Percentiles rank a stretch among this genome's conserved stretches.
Evolutionary conservation across 2,329 filamentous ascomycete genomes (phyloP).

Genomic region (Colletotrichum filicis): DNA sequence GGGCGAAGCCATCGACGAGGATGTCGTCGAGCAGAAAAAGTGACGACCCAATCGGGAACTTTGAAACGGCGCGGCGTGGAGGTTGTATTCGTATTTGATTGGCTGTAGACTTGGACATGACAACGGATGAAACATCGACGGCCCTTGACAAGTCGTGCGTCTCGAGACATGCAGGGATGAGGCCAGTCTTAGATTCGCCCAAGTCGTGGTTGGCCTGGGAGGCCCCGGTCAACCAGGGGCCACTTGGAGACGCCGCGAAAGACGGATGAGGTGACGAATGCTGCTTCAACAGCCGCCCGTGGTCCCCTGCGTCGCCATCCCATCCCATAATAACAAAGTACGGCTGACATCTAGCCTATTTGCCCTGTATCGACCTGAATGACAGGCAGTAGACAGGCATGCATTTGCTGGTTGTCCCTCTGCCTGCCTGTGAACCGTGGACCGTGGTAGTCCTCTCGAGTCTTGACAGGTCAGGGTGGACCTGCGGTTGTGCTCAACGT

Average conservation of each 20-base stretch:
- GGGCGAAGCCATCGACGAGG: neutral
- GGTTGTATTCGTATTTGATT: conserved; percentile 6
- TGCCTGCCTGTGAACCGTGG: neutral
- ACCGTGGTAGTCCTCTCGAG: neutral
- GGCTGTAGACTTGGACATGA: neutral
- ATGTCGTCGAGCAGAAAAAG: neutral
- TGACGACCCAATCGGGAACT: conserved; percentile 20
- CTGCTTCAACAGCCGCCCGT: conserved; percentile 5
- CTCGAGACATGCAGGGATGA: conserved; percentile 17
- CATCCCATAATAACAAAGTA: neutral
- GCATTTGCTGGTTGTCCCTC: neutral
- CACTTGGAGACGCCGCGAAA: neutral
- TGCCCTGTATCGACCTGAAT: neutral
- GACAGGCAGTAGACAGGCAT: neutral
- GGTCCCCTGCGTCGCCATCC: conserved; percentile 12
- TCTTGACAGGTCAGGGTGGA: neutral
- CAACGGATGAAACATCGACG: conserved; percentile 32
- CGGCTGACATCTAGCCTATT: neutral
- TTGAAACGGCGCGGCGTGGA: conserved; percentile 25
- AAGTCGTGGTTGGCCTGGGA: neutral
- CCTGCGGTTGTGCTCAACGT: neutral
- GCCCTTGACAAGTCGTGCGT: conserved; percentile 30
- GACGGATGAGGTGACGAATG: conserved; percentile 16
- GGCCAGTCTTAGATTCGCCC: neutral
- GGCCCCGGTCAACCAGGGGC: neutral